Evolutionary conservation across 768 basidiomycete species (phyloP).

Genomic region (Boletus insuetus): DNA sequence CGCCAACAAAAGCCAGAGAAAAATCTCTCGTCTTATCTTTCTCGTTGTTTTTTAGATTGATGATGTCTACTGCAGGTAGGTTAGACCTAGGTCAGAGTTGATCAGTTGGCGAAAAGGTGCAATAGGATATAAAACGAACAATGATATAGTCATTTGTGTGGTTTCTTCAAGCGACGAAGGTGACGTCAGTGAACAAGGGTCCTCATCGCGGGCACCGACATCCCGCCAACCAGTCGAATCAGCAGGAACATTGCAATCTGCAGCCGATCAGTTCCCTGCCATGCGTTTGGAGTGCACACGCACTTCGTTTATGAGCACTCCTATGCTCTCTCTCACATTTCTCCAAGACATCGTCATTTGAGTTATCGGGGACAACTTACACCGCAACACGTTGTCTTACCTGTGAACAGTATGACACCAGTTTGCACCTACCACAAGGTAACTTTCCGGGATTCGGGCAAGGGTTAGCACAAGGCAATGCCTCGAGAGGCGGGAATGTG

Average conservation of each 20-base stretch:
- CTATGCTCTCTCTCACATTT: constrained; percentile 39
- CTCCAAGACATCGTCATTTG: constrained; percentile 14
- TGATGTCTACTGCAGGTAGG: constrained; percentile 27
- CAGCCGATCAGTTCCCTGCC: background rate
- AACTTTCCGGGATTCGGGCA: constrained; percentile 29
- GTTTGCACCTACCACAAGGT: constrained; percentile 29
- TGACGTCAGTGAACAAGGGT: background rate
- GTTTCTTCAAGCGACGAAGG: background rate
- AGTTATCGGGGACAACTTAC: background rate
- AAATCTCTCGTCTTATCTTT: constrained; percentile 17
- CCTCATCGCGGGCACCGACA: constrained; percentile 2
- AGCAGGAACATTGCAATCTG: constrained; percentile 15
- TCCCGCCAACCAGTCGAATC: background rate
- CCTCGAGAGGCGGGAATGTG: constrained; percentile 21
- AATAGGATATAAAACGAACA: constrained; percentile 21
- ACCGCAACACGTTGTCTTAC: constrained; percentile 1
- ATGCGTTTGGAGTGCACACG: background rate
- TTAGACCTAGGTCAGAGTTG: constrained; percentile 13
- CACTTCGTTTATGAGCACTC: constrained; percentile 36
- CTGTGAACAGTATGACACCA: constrained; percentile 45
- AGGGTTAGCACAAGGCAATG: constrained; percentile 33
- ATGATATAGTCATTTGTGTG: constrained; percentile 11
- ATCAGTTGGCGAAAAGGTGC: background rate
- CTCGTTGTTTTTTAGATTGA: constrained; percentile 28
- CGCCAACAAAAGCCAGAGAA: constrained; percentile 23